Evolutionary conservation across 2,329 filamentous ascomycete genomes (phyloP).

Genomic region (Epichloe sibirici): DNA sequence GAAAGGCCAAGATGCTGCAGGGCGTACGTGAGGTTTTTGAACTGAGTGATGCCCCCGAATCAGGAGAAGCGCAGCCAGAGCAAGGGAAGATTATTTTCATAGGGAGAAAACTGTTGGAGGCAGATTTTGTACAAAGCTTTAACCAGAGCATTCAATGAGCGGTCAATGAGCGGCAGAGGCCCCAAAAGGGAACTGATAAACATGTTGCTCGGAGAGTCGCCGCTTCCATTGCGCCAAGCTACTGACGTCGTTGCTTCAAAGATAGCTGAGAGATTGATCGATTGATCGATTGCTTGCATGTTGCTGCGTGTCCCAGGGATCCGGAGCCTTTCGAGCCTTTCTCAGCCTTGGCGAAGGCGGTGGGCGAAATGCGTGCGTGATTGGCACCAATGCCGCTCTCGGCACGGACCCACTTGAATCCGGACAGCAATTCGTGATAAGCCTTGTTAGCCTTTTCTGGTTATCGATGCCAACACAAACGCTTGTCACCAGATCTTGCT

Average conservation of each 20-base stretch:
- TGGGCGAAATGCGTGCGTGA: conserved; percentile 9
- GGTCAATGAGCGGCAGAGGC: conserved; percentile 5
- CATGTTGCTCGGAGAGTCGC: background rate
- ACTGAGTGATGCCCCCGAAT: conserved; percentile 52
- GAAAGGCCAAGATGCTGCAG: conserved; percentile 66
- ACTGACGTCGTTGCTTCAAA: background rate
- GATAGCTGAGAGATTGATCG: background rate
- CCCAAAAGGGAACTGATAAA: too few species aligned
- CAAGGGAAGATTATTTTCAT: conserved; percentile 53
- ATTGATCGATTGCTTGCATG: too few species aligned
- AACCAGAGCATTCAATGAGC: conserved; percentile 14
- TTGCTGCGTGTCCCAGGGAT: background rate
- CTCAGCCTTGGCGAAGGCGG: conserved; percentile 12
- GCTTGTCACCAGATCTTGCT: background rate
- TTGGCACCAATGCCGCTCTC: conserved; percentile 17
- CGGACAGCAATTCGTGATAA: conserved; percentile 17
- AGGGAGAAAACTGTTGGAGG: conserved; percentile 40
- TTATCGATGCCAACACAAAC: conserved; percentile 4
- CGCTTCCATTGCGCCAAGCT: background rate
- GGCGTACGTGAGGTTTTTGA: conserved; percentile 92
- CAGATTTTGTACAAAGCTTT: conserved; percentile 39
- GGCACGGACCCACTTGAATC: conserved; percentile 29
- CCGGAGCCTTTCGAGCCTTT: background rate
- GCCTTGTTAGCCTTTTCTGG: conserved; percentile 14
- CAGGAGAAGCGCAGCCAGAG: conserved; percentile 14